Base-by-base conservation (phyloP, 2,329 filamentous ascomycete genomes). In the Aspergillus phoenicis region DNA sequence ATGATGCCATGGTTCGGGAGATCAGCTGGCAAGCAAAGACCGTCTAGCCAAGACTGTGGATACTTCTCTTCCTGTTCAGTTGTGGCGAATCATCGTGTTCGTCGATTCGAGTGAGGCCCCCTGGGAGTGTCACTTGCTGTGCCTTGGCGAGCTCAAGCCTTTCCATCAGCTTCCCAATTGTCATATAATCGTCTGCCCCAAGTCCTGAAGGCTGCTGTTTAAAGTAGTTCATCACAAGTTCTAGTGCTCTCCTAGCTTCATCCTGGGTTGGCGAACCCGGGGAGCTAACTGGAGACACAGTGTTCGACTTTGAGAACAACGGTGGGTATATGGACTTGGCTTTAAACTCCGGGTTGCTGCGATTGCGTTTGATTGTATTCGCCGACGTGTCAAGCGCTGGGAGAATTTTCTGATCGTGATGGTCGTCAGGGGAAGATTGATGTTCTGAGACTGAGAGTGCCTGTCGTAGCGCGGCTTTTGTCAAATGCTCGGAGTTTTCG, bases 171-270 rank as follows among this genome's bases (percentile, higher is more conserved):
- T 92, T 91, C 17, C 91, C 83, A 52, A 97, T 87, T 3, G 87
- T 86, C 65, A 91, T 76, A 73, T 89, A 93, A 64, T 97, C 93
- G 51, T 91, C 85, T 70, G 95, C 91, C 15, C 91, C 86, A 33
- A 92, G 85, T 1, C 87, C 89, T 0, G 82, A 78, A 11, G 88
- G 86, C 66, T 90, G 85, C 62, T 88, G 87, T 68, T 91, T 85
- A 73, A 97, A 90, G 72, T 94, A 97, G 62, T 80, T 89, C 73
- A 96, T 85, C 20, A 97, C 86, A 2, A 93, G 88, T 69, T 94
- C 89, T 4, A 96, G 84, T 1, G 93, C 94, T 55, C 87, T 85
- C 41, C 91, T 85, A 4, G 93, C 93, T 74, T 98, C 93, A 68
- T 97, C 93, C 67, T 93, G 90, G 0, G 89, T 92, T 0, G 90